Base-by-base conservation (phyloP, 352 stramenopile genomes). In the Phytophthora ramorum region DNA sequence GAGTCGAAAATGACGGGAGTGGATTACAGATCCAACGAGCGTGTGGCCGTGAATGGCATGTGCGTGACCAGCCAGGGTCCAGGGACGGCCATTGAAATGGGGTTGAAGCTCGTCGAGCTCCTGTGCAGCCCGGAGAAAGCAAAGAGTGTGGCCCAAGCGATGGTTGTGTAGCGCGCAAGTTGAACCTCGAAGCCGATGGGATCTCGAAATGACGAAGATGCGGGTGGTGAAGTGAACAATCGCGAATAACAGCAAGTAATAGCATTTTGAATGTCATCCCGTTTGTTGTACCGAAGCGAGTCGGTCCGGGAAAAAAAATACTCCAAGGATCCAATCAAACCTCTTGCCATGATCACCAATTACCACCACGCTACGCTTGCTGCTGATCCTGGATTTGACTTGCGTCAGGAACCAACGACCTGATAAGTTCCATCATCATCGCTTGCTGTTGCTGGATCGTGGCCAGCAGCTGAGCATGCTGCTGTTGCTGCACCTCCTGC, bases 51-150 rank as follows among this genome's bases (percentile, higher is more conserved):
- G n/a, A 73, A 79, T 12, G 76, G 63, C 60, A 81, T 87, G 38
- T 93, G 85, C 53, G 58, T 93, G 45, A 93, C 82, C 17, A 91
- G 84, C 59, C 79, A 86, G 54, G 84, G 84, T 0, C 82, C 82
- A 9, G 84, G 70, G 2, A 93, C 85, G 2, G 80, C 82, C 35
- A 93, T 93, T 69, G 85, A 89, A 53, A 89, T 93, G 78, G 81
- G 79, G 0, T 59, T 93, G 38, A 89, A 89, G 71, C 75, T 93
- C 30, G 81, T 91, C 14, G 78, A 89, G 61, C 48, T 91, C 44
- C 70, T 93, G n/a, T 74, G 66, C 19, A 76, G 80, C 35, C 67
- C 78, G 34, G 63, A 89, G 19, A 88, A 85, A 46, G 81, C 83
- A 0, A 67, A 69, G 9, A 40, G 76, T 20, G 82, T 93, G 22